Evolutionary conservation across 2,329 filamentous ascomycete genomes (phyloP).

Genomic region (Didymella keratinophila): DNA sequence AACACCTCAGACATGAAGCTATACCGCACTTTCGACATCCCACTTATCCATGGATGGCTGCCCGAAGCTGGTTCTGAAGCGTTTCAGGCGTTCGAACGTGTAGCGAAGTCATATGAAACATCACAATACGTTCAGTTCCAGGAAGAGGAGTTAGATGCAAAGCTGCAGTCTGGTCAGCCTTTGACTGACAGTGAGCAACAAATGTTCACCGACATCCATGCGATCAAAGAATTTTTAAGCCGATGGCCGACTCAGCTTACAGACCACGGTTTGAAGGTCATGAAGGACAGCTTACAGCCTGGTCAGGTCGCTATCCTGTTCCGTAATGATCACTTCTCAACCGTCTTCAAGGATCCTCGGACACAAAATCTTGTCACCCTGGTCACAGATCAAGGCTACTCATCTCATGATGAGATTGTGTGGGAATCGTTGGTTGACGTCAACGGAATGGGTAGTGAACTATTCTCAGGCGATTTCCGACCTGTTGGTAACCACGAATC

Average conservation of each 20-base stretch:
- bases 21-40: conserved; percentile 87
- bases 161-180: conserved; percentile 67
- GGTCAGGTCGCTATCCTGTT: conserved; percentile 91
- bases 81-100: conserved; percentile 74
- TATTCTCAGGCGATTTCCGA: conserved; percentile 89
- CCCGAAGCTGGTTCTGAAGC: conserved; percentile 71
- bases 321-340: conserved; percentile 96
- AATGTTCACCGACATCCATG: conserved; percentile 80
- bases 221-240: conserved; percentile 83
- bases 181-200: conserved; percentile 78
- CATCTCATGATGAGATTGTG: conserved; percentile 85
- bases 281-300: conserved; percentile 73
- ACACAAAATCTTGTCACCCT: conserved; percentile 79
- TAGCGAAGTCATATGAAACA: conserved; percentile 87
- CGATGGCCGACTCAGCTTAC: conserved; percentile 88
- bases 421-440: conserved; percentile 95
- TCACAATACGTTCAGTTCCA: conserved; percentile 87
- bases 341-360: conserved; percentile 85
- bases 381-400: conserved; percentile 92
- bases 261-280: conserved; percentile 76
- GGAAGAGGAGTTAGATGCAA: conserved; percentile 87
- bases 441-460: conserved; percentile 80
- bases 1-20: conserved; percentile 87
- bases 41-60: conserved; percentile 92
- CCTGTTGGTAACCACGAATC: conserved; percentile 70